A percentile compares a stretch with the other conserved stretches of the same genome.
Evolutionary conservation across 306 rosid genomes (phyloP).

Genomic region (Mimosa pudica): DNA sequence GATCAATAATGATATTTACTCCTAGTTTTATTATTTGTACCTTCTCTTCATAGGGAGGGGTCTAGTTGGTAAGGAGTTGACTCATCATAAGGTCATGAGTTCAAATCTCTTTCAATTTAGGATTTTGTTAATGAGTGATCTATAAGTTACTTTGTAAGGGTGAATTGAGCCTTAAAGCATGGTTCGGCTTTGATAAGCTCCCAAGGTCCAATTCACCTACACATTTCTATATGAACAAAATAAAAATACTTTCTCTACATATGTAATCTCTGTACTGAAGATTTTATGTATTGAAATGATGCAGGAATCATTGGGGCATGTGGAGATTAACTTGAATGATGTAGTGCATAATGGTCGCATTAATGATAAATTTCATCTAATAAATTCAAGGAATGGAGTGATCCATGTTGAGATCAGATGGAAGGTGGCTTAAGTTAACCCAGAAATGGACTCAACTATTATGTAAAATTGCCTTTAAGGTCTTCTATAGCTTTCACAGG

Average conservation of each 20-base stretch:
- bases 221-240: no score
- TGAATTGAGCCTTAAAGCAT: no score
- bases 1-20: no score
- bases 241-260: background rate
- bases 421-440: constrained; percentile 47
- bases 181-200: no score
- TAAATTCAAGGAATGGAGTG: constrained; percentile 72
- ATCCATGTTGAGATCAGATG: constrained; percentile 77
- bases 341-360: constrained; percentile 79
- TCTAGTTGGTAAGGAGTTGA: no score
- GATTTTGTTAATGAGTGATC: no score
- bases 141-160: no score
- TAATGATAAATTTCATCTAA: constrained; percentile 72
- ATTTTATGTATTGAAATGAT: background rate
- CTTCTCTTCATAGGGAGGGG: background rate
- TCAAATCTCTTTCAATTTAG: no score
- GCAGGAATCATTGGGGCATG: constrained; percentile 81
- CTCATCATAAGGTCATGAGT: no score
- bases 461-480: background rate
- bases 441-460: background rate
- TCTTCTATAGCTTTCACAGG: background rate
- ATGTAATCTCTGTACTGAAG: background rate
- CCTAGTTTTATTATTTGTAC: background rate
- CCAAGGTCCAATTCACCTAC: no score
- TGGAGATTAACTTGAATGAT: constrained; percentile 75